Evolutionary conservation across 495 filamentous ascomycete species (phyloP).

Genomic region (Neurospora terricola): DNA sequence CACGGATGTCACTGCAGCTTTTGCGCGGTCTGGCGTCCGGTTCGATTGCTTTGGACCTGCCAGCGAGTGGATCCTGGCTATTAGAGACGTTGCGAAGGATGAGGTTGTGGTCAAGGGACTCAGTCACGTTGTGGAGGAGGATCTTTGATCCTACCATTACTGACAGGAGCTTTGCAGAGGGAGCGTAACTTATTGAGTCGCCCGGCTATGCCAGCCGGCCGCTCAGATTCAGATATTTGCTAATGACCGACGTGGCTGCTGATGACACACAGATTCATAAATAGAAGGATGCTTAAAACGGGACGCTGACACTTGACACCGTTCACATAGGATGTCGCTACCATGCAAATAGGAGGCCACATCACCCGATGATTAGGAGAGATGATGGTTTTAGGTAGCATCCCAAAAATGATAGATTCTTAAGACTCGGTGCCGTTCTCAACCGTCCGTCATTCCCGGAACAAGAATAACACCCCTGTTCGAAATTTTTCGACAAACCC

Average conservation of each 20-base stretch:
- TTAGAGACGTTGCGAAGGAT: not conserved
- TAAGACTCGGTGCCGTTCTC: not conserved
- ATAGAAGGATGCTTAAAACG: not conserved
- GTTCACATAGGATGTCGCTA: not conserved
- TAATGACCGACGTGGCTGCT: not conserved
- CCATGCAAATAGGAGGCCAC: not conserved
- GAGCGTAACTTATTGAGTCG: not conserved
- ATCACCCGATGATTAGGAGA: not conserved
- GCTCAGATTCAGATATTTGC: not conserved
- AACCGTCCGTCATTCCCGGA: not conserved
- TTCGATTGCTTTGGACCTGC: not conserved
- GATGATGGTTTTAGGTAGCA: not conserved
- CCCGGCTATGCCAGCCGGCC: not conserved
- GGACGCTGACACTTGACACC: not conserved
- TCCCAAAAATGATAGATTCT: not conserved
- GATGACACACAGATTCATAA: not conserved
- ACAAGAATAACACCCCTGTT: too few relatives aligned
- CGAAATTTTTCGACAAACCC: accelerated
- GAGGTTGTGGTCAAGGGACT: not conserved
- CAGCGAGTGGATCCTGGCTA: not conserved
- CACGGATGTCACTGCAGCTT: not conserved
- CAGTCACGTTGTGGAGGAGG: not conserved
- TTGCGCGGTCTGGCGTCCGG: not conserved
- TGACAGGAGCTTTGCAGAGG: not conserved
- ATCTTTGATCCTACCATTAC: not conserved